Conservation (phyloP, 129 eudicot genomes). For the Flaveria linearis region DNA sequence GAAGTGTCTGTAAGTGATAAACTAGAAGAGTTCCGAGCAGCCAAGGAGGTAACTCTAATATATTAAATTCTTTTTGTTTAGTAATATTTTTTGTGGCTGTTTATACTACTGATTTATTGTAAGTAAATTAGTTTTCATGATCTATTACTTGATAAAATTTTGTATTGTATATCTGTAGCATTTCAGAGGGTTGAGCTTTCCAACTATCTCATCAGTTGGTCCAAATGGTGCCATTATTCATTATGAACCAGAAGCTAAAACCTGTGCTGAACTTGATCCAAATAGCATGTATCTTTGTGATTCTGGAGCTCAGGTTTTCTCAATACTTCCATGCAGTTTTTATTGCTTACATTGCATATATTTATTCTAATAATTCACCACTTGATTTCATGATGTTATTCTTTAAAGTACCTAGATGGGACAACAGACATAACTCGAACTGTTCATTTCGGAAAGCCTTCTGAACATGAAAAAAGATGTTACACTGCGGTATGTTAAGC, state of each 20-base stretch:
- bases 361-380: slow-evolving; percentile 1
- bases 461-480: slow-evolving; percentile 91
- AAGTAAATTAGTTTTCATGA: neutral
- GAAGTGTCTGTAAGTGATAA: slow-evolving; percentile 91
- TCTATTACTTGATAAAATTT: neutral
- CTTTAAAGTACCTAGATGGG: slow-evolving; percentile 80
- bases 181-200: slow-evolving; percentile 95
- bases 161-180: slow-evolving; percentile 51
- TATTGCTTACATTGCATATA: neutral
- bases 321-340: neutral
- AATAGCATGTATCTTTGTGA: slow-evolving; percentile 83
- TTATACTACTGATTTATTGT: neutral
- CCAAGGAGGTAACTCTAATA: slow-evolving; percentile 66
- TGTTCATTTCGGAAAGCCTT: slow-evolving; percentile 91
- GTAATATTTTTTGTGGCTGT: neutral
- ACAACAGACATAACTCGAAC: slow-evolving; percentile 99
- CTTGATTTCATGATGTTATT: slow-evolving; percentile 21
- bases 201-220: slow-evolving; percentile 97
- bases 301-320: slow-evolving; percentile 95
- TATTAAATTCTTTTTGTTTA: neutral
- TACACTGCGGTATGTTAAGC: slow-evolving; percentile 75
- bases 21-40: slow-evolving; percentile 88
- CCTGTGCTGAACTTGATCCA: slow-evolving; percentile 94
- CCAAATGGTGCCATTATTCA: slow-evolving; percentile 95
- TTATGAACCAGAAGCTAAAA: slow-evolving; percentile 73